These are phyloP conservation scores for Globisporangium paroecandrum DNA, from an alignment of 352 stramenopile genomes.

Conservation along the genomic window DNA sequence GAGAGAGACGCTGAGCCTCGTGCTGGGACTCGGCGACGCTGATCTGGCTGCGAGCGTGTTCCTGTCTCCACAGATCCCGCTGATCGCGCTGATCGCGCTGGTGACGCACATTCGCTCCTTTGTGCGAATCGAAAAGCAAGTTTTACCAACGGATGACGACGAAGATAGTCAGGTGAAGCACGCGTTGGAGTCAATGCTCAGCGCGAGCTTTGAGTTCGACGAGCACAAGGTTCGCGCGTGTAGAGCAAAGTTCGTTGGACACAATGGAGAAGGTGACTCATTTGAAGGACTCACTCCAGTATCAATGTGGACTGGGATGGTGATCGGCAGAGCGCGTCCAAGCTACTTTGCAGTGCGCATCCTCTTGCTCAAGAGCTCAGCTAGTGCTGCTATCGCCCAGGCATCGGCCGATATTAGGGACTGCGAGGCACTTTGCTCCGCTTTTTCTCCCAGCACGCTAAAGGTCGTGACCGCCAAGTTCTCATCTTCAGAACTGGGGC, in stretches of 20 bases:
- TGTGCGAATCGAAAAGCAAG: constrained; percentile 24
- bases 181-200: constrained; percentile 11
- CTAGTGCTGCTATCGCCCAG: constrained; percentile 14
- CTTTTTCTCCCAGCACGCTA: constrained; percentile 23
- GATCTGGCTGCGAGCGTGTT: constrained; percentile 3
- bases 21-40: constrained; percentile 19
- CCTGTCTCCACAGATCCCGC: constrained; percentile 7
- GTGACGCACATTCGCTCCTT: constrained; percentile 43
- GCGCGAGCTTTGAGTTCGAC: constrained; percentile 9
- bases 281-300: not conserved
- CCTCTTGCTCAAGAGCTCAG: constrained; percentile 8
- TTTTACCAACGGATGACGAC: not conserved
- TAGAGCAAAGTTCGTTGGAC: not conserved
- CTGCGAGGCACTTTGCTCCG: constrained; percentile 20
- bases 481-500: not conserved
- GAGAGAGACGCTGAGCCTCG: constrained; percentile 9
- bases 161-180: not conserved
- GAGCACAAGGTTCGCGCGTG: not conserved
- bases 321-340: not conserved
- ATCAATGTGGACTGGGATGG: constrained; percentile 14
- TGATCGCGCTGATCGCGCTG: not conserved
- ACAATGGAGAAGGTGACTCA: not conserved
- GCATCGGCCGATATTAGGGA: not conserved
- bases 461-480: constrained; percentile 13
- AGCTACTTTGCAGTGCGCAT: constrained; percentile 14